Percentiles rank a stretch among this genome's conserved stretches.
Evolutionary conservation across 352 stramenopile genomes (phyloP).

Genomic region (Phytopythium cucurbitacearum): DNA sequence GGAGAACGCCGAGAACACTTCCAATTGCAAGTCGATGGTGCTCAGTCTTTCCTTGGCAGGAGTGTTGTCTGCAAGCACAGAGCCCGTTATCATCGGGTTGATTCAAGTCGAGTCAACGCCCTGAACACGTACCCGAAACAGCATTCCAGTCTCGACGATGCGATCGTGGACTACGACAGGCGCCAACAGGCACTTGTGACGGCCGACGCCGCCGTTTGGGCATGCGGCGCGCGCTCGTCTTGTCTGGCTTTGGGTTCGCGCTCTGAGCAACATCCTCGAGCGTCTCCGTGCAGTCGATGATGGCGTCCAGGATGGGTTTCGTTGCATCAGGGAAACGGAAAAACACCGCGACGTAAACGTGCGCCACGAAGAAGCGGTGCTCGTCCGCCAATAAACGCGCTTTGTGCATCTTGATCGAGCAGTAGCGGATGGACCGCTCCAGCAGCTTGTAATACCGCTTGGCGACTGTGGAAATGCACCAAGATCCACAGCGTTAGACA

Average conservation of each 20-base stretch:
- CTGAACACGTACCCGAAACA: constrained; percentile 25
- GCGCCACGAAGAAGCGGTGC: constrained; percentile 63
- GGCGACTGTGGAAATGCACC: constrained; percentile 24
- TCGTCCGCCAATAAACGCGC: constrained; percentile 66
- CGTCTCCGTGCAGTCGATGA: constrained; percentile 52
- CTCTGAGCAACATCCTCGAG: constrained; percentile 22
- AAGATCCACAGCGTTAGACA: neutral
- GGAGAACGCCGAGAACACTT: constrained; percentile 45
- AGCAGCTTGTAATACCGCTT: constrained; percentile 64
- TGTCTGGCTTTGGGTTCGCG: neutral
- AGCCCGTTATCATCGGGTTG: too few relatives aligned
- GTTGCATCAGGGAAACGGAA: constrained; percentile 62
- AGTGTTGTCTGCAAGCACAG: constrained; percentile 18
- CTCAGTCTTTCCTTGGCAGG: constrained; percentile 33
- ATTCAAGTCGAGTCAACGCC: too few relatives aligned
- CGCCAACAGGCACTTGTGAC: constrained; percentile 8
- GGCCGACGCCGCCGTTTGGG: neutral
- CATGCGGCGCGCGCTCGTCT: neutral
- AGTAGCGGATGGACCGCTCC: constrained; percentile 50
- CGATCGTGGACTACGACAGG: constrained; percentile 45
- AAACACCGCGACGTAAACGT: constrained; percentile 63
- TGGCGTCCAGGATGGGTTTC: constrained; percentile 38
- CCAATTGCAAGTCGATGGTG: constrained; percentile 38
- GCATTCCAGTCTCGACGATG: constrained; percentile 61
- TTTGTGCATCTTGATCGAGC: constrained; percentile 59